A percentile compares a stretch with the other conserved stretches of the same genome.
These are phyloP conservation scores for Microcyclosporella mali DNA, from an alignment of 2,329 filamentous ascomycete species.

Conservation along the genomic window DNA sequence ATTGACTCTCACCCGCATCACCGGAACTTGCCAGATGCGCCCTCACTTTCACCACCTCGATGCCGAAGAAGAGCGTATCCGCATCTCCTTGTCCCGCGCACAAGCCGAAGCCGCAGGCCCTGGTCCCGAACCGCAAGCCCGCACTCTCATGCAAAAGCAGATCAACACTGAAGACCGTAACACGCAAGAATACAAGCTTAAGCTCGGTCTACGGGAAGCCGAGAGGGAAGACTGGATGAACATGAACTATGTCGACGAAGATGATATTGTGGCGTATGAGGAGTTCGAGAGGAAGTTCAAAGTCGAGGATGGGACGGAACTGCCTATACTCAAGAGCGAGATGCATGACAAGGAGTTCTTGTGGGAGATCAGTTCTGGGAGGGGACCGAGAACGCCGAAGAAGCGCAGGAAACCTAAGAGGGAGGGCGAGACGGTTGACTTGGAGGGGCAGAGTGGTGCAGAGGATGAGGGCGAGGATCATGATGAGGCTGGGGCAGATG, in stretches of 20 bases:
- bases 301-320: constrained; percentile 40
- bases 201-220: constrained; percentile 65
- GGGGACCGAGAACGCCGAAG: too few species aligned
- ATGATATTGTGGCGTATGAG: constrained; percentile 67
- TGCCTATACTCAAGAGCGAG: constrained; percentile 47
- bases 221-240: constrained; percentile 77
- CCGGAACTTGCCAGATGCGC: constrained; percentile 78
- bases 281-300: constrained; percentile 70
- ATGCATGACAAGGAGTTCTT: constrained; percentile 56
- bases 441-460: too few species aligned
- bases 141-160: constrained; percentile 21
- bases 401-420: too few species aligned
- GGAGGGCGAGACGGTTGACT: too few species aligned
- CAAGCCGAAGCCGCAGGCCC: constrained; percentile 40
- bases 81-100: constrained; percentile 37
- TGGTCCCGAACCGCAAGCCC: constrained; percentile 30
- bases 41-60: constrained; percentile 92
- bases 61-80: constrained; percentile 68
- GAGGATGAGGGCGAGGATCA: too few species aligned
- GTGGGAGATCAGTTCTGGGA: constrained; percentile 49
- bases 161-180: constrained; percentile 50
- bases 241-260: constrained; percentile 75
- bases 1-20: constrained; percentile 77
- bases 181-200: constrained; percentile 60
- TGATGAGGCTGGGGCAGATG: too few species aligned